Conservation (phyloP, 1,284 basidiomycete genomes). For the Leccinum pachyderme region DNA sequence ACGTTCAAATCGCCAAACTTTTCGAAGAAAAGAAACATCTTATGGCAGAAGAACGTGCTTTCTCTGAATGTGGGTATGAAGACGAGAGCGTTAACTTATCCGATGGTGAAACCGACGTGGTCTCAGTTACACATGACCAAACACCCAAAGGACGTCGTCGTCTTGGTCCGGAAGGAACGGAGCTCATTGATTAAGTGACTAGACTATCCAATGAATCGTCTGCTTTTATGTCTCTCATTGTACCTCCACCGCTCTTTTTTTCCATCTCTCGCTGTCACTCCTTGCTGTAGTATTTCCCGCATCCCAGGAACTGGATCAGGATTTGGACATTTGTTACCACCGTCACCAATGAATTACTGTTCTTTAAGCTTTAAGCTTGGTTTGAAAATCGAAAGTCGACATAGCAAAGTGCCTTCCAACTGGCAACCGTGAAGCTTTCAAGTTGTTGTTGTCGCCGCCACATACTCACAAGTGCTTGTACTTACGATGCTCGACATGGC, state of each 20-base stretch:
- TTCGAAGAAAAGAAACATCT: conserved; percentile 14
- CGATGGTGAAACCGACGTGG: conserved; percentile 3
- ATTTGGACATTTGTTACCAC: background rate
- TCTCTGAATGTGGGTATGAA: conserved; percentile 15
- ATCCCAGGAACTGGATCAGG: conserved; percentile 27
- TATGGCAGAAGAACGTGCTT: conserved; percentile 3
- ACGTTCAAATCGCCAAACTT: conserved; percentile 20
- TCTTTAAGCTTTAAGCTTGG: background rate
- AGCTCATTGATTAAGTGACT: conserved; percentile 16
- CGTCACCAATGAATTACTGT: background rate
- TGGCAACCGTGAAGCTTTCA: no score
- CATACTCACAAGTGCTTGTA: no score
- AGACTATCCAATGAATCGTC: background rate
- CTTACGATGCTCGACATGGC: no score
- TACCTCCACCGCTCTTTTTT: background rate
- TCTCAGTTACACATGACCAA: background rate
- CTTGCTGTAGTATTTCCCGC: background rate
- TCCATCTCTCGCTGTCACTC: background rate
- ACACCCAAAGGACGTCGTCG: background rate
- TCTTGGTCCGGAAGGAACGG: conserved; percentile 22
- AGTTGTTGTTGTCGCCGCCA: no score
- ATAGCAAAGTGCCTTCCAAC: no score
- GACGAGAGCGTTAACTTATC: conserved; percentile 14
- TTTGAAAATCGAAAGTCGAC: background rate
- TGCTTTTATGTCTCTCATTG: background rate